phyloP scores from a whole-genome alignment of 169 alveolate genomes.

The Eimeria tenella region DNA sequence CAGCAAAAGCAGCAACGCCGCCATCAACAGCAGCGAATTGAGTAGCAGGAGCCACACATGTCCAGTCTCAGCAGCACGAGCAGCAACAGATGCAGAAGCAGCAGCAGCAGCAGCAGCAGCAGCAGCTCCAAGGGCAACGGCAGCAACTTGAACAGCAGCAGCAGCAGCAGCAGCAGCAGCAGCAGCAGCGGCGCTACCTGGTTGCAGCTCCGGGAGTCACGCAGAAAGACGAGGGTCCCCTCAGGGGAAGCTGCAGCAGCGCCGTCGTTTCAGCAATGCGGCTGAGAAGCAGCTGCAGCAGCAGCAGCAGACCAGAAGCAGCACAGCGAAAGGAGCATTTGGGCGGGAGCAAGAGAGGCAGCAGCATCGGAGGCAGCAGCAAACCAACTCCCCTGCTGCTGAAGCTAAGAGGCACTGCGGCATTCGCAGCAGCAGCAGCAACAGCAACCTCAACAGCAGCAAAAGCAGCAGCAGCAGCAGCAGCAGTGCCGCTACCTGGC shows the following conservation, averaged over 20 bases:
- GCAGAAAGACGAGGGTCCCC: background rate
- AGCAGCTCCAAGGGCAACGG: background rate
- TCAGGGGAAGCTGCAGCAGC: background rate
- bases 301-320: background rate
- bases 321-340: background rate
- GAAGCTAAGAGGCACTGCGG: no score
- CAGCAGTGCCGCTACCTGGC: no score
- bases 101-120: background rate
- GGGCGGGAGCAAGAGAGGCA: conserved; percentile 31
- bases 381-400: no score
- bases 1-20: background rate
- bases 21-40: background rate
- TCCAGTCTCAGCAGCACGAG: background rate
- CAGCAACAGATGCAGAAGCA: background rate
- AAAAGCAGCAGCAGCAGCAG: no score
- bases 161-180: conserved; percentile 23
- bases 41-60: background rate
- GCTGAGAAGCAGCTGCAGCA: background rate
- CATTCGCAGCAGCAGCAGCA: no score
- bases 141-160: background rate
- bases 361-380: no score
- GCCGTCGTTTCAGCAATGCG: background rate
- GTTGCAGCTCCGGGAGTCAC: conserved; percentile 40
- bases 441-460: no score
- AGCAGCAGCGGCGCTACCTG: background rate